Conservation (phyloP, 345 rosid genomes). For the Populus simonii region DNA sequence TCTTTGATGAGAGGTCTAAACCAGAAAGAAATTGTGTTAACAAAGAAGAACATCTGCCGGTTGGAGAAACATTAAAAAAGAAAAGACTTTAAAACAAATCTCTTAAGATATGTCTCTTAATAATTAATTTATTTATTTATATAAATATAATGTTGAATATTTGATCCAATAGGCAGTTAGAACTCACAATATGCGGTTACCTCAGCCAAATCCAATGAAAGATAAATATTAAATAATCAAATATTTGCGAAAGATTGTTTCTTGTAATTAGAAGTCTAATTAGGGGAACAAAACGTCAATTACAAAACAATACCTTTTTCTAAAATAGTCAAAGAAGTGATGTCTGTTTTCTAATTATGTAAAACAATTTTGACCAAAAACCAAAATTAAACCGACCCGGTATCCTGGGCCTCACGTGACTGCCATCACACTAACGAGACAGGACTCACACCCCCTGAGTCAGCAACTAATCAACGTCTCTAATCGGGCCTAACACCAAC, state of each 20-base stretch:
- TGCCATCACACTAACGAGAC: constrained; percentile 7
- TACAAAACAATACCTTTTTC: not conserved
- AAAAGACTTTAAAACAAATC: too few species aligned
- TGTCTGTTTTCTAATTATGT: not conserved
- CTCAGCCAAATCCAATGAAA: not conserved
- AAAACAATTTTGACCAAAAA: constrained; percentile 24
- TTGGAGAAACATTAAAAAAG: too few species aligned
- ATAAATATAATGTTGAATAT: too few species aligned
- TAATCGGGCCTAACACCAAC: not conserved
- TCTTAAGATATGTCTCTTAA: not conserved
- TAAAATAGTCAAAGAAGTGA: constrained; percentile 26
- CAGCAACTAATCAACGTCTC: constrained; percentile 10
- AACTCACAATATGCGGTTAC: not conserved
- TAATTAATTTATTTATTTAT: not conserved
- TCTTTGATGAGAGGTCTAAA: too few species aligned
- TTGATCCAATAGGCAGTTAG: too few species aligned
- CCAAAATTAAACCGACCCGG: constrained; percentile 42
- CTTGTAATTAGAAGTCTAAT: not conserved
- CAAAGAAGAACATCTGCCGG: too few species aligned
- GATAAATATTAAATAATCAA: too few species aligned
- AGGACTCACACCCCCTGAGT: constrained; percentile 6
- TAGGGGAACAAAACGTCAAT: not conserved
- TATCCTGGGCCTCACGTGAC: constrained; percentile 88
- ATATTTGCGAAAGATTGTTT: not conserved
- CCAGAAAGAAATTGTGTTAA: too few species aligned